A percentile compares a stretch with the other conserved stretches of the same genome.
Conservation (phyloP, 163 green algal genomes). For the Chloromonas sp. region DNA sequence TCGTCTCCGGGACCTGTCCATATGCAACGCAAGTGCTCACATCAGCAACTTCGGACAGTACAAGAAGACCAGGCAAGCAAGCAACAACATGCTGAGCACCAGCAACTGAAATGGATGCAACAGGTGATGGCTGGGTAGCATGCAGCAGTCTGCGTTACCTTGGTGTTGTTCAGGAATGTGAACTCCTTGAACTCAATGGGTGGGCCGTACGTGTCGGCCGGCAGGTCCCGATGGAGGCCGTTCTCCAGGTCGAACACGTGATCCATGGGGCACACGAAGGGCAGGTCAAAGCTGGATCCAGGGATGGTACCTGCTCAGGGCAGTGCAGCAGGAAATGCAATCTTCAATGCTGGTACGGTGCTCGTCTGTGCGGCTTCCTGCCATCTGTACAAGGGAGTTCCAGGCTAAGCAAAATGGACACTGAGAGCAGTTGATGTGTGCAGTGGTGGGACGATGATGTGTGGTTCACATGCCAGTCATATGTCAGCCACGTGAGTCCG, state of each 20-base stretch:
- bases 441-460: too few relatives aligned
- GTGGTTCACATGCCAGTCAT: too few relatives aligned
- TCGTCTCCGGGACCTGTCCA: not conserved
- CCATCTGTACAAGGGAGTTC: not conserved
- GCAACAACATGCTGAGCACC: too few relatives aligned
- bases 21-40: too few relatives aligned
- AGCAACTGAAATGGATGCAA: too few relatives aligned
- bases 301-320: conserved; percentile 44
- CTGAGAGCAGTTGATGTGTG: too few relatives aligned
- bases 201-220: conserved; percentile 24
- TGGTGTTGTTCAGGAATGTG: conserved; percentile 57
- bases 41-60: too few relatives aligned
- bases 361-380: too few relatives aligned
- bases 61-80: too few relatives aligned
- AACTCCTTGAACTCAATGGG: conserved; percentile 55
- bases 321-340: not conserved
- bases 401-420: too few relatives aligned
- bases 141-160: not conserved
- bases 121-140: too few relatives aligned
- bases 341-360: too few relatives aligned
- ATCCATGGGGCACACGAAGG: conserved; percentile 86
- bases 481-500: not conserved
- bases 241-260: conserved; percentile 89
- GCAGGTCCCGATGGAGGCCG: conserved; percentile 10
- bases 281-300: conserved; percentile 56